Evolutionary conservation across 768 basidiomycete genomes (phyloP), one percentile per base, ranked within the genome.

Genomic region (Cyclocybe aegerita): DNA sequence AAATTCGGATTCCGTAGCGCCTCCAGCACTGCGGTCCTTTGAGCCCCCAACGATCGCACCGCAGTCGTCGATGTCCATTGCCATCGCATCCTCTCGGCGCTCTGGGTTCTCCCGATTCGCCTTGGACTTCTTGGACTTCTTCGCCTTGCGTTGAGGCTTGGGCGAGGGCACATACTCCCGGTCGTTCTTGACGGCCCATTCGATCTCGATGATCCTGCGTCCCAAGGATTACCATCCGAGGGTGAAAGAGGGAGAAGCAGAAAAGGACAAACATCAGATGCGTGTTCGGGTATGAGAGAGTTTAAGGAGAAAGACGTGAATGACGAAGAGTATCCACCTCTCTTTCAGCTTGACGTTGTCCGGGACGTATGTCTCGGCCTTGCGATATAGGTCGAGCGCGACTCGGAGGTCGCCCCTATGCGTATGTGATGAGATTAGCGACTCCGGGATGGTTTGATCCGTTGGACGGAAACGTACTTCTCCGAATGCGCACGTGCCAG

Each of bases 291-390:
- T 57, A 53, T 64, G 65, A 47, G 76, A 78, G 64, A 79, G 58
- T 68, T 76, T 76, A 75, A 77, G 77, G 65, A 83, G 70, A 63
- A 83, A 85, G 64, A 85, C 78, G 67, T 82, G 72, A 64, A 83
- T 67, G 67, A 86, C 69, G 67, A 84, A 86, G 74, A 81, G 77
- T 76, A 84, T 84, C 80, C 78, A 92, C 91, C 91, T 88, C 77
- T 89, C 88, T 79, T 85, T 82, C 43, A 93, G 77, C 66, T 90
- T 92, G 68, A 81, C 66, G 62, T 93, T 93, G 50, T 90, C 86
- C n/a, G 91, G 90, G 42, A 91, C 88, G 57, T 91, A 92, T 4
- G 77, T 76, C 65, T 86, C 85, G 14, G 90, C 90, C 59, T 88
- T 88, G 62, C 84, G 83, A 63, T 92, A 93, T 11, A 93, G 78